Base-by-base conservation (phyloP, 495 filamentous ascomycete species). In the Cercophora scortea region DNA sequence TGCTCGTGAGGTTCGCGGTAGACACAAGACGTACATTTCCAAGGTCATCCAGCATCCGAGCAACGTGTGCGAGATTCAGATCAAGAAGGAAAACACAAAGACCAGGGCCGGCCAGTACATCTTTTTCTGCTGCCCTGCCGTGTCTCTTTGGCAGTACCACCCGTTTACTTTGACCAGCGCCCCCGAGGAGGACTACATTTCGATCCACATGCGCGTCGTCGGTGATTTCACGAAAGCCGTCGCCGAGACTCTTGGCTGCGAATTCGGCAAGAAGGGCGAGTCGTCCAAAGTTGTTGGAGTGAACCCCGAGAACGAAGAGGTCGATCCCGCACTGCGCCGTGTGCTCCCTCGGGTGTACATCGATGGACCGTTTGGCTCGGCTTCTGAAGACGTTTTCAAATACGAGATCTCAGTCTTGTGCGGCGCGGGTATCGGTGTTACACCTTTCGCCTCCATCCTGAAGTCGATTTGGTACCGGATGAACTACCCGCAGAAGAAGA, bases 391-490 rank as follows among this genome's bases (percentile, higher is more conserved):
- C 54, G 84, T 87, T 43, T 88, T 88, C 74, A 85, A 88, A 63
- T 88, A 85, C 66, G 85, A 89, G 61, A 75, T 85, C 40, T 79
- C 85, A 17, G 68, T 88, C 19, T 73, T 89, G 7, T 77, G 80
- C 56, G 86, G 84, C 57, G 80, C 83, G 32, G 86, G 86, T 66
- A 87, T 87, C 56, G 84, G 85, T 65, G 83, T 88, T 8, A 87
- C 84, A 32, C 81, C 83, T 6, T 89, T 87, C 61, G 86, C 86
- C 32, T 87, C 85, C 2, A 87, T 89, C 60, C 68, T 90, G 60
- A 90, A 90, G 72, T 87, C 83, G 51, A 88, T 90, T 66, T 90
- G 87, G 86, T 90, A 89, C 66, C 77, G 85, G n/a, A 86, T 87
- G 79, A 88, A 88, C 73, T 88, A 84, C 66, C 84, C 85, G 11